Evolutionary conservation across 768 basidiomycete species (phyloP).

Genomic region (Russula dissimulans): DNA sequence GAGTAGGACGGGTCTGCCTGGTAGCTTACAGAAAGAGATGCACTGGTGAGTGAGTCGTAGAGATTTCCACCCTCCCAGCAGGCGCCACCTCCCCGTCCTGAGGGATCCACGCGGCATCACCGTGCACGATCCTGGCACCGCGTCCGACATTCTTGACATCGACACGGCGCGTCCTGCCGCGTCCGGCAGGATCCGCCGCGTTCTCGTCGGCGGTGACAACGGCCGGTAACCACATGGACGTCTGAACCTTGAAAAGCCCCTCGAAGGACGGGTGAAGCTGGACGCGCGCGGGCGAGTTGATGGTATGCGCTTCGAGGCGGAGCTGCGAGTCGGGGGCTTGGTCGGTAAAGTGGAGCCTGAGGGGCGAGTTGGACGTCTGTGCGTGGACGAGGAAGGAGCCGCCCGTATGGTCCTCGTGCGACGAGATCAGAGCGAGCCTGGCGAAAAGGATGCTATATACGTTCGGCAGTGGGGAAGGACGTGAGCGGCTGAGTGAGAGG

Average conservation of each 20-base stretch:
- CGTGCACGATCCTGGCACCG: neutral
- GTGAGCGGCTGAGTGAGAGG: no score
- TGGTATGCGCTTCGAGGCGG: neutral
- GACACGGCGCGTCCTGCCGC: conserved; percentile 4
- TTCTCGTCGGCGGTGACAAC: neutral
- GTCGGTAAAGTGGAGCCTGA: neutral
- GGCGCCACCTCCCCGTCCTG: neutral
- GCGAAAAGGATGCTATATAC: neutral
- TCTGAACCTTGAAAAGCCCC: conserved; percentile 1
- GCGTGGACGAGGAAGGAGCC: conserved; percentile 3
- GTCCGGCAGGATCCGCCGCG: conserved; percentile 9
- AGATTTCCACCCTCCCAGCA: neutral
- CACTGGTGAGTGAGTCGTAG: conserved; percentile 6
- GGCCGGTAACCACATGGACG: neutral
- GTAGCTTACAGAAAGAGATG: neutral
- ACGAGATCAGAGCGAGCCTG: neutral
- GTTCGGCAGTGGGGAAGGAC: neutral
- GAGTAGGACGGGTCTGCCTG: no score
- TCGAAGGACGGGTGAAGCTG: conserved; percentile 8
- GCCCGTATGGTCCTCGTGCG: neutral
- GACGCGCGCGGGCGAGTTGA: conserved; percentile 10
- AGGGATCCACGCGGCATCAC: conserved; percentile 1
- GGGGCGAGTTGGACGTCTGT: conserved; percentile 9
- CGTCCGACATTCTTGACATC: conserved; percentile 1
- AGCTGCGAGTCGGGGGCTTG: conserved; percentile 2